A percentile compares a stretch with the other conserved stretches of the same genome.
Conservation (phyloP, 2,329 filamentous ascomycete genomes). For the Emydomyces testavorans region DNA sequence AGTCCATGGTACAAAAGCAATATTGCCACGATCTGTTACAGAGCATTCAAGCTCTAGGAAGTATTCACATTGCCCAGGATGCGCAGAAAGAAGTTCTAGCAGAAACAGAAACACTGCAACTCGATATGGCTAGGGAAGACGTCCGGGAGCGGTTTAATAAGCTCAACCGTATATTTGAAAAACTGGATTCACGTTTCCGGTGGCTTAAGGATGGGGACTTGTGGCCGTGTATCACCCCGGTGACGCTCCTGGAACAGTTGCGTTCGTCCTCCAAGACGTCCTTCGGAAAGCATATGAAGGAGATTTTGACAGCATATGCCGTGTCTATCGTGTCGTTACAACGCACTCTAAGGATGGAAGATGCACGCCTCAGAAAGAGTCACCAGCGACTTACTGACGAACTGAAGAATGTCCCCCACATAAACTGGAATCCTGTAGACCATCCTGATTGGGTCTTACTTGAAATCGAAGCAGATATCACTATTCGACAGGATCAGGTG, state of each 20-base stretch:
- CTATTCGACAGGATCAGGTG: conserved; percentile 51
- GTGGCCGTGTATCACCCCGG: conserved; percentile 34
- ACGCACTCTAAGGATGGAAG: conserved; percentile 21
- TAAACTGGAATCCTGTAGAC: conserved; percentile 45
- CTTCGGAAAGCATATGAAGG: conserved; percentile 11
- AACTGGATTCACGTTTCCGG: conserved; percentile 20
- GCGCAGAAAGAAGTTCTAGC: neutral
- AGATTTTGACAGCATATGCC: conserved; percentile 17
- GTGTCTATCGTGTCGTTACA: conserved; percentile 24
- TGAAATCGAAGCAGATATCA: conserved; percentile 53
- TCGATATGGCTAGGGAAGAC: conserved; percentile 14
- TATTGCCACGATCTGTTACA: conserved; percentile 31
- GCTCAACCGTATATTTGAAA: conserved; percentile 19
- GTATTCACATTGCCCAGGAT: conserved; percentile 10
- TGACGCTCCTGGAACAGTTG: conserved; percentile 36
- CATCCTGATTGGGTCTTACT: conserved; percentile 54
- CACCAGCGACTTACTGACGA: conserved; percentile 31
- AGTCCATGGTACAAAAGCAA: conserved; percentile 13
- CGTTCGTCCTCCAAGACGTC: conserved; percentile 21
- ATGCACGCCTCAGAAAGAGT: conserved; percentile 10
- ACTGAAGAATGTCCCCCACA: conserved; percentile 40
- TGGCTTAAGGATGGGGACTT: conserved; percentile 34
- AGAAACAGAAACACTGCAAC: neutral
- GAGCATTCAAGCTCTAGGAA: conserved; percentile 29
- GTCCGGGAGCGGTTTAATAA: conserved; percentile 14